Percentiles rank a stretch among this genome's conserved stretches.
Evolutionary conservation across 2,329 filamentous ascomycete species (phyloP).

Genomic region (Microsporum audouinii): DNA sequence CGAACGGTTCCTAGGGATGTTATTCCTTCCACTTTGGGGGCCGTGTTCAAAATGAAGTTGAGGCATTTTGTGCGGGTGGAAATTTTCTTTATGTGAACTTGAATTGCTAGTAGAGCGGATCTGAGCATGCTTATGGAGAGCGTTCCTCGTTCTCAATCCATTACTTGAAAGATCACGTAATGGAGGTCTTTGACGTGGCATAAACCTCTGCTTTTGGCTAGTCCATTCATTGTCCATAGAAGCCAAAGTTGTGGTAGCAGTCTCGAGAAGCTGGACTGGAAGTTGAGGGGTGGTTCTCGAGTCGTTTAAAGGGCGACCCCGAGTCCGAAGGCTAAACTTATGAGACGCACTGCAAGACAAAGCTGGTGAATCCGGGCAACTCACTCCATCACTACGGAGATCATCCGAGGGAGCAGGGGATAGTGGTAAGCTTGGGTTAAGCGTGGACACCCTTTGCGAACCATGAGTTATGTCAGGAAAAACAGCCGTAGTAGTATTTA

Average conservation of each 20-base stretch:
- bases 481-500: slow-evolving; percentile 25
- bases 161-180: slow-evolving; percentile 22
- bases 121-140: slow-evolving; percentile 32
- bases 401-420: not conserved
- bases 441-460: not conserved
- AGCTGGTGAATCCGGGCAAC: not conserved
- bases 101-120: slow-evolving; percentile 29
- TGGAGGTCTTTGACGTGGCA: slow-evolving; percentile 17
- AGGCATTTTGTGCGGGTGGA: slow-evolving; percentile 22
- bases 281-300: not conserved
- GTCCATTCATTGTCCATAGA: not conserved
- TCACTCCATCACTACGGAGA: not conserved
- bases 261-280: not conserved
- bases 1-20: not conserved
- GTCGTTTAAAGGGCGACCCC: not conserved
- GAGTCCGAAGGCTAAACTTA: not conserved
- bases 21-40: not conserved
- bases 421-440: not conserved
- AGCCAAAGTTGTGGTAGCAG: not conserved
- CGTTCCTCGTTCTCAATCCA: slow-evolving; percentile 22
- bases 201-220: not conserved
- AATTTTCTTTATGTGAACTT: slow-evolving; percentile 31
- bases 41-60: not conserved
- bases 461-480: slow-evolving; percentile 14
- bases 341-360: not conserved